Evolutionary conservation across 148 eudicot species (phyloP).

Genomic region (Vaccinium macrocarpon): DNA sequence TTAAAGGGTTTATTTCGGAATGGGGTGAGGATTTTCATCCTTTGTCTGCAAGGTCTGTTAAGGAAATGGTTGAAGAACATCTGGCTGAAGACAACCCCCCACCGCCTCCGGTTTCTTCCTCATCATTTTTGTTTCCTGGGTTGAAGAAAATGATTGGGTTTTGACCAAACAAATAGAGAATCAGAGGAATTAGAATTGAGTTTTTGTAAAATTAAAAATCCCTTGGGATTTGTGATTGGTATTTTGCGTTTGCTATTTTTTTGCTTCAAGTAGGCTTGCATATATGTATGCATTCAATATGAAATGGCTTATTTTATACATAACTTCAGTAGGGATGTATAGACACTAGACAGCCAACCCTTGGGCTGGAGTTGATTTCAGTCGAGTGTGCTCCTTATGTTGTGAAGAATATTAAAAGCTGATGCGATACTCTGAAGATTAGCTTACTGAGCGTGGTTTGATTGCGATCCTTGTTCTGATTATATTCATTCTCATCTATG

Average conservation of each 20-base stretch:
- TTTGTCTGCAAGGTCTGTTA: conserved; percentile 56
- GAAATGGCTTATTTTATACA: background rate
- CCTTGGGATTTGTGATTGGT: background rate
- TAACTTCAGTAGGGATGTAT: background rate
- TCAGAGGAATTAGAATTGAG: background rate
- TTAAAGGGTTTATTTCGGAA: conserved; percentile 57
- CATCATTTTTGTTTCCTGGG: conserved; percentile 25
- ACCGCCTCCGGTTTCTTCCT: background rate
- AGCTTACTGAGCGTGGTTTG: background rate
- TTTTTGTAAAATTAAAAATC: background rate
- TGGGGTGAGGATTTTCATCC: conserved; percentile 83
- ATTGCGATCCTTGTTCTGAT: background rate
- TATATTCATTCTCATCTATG: background rate
- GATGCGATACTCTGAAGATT: background rate
- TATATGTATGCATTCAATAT: background rate
- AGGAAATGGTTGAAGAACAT: conserved; percentile 61
- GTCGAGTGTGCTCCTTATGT: background rate
- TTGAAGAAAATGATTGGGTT: conserved; percentile 49
- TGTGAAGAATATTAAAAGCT: background rate
- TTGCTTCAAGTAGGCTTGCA: background rate
- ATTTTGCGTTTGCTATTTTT: background rate
- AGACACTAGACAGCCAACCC: background rate
- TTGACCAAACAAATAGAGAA: conserved; percentile 10
- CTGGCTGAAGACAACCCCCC: conserved; percentile 22
- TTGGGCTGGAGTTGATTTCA: background rate